Percentiles rank a stretch among this genome's conserved stretches.
phyloP scores from a whole-genome alignment of 129 eudicot species.

The Smallanthus sonchifolius region DNA sequence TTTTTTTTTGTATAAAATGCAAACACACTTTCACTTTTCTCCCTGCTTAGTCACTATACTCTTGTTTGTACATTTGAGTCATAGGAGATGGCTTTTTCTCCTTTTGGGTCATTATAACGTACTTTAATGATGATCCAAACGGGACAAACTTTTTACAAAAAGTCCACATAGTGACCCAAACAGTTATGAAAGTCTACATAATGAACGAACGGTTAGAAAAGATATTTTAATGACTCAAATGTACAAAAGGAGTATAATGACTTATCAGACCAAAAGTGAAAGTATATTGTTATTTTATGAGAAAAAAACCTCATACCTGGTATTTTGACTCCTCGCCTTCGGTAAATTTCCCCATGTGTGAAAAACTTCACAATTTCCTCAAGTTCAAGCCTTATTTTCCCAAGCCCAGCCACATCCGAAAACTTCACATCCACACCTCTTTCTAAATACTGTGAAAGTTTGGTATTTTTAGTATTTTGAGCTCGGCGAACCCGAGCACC shows the following conservation, averaged over 20 bases:
- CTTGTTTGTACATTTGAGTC: background rate
- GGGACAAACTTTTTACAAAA: background rate
- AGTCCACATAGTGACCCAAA: background rate
- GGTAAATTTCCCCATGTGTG: constrained; percentile 92
- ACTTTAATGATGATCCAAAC: background rate
- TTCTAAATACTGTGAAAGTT: constrained; percentile 70
- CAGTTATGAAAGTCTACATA: background rate
- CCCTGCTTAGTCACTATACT: background rate
- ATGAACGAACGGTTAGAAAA: background rate
- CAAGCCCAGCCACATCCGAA: constrained; percentile 96
- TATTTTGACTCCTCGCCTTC: constrained; percentile 93
- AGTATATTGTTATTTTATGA: background rate
- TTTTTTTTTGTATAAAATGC: background rate
- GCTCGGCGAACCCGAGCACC: constrained; percentile 94
- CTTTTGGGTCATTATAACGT: background rate
- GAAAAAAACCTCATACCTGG: constrained; percentile 50
- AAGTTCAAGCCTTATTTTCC: constrained; percentile 85
- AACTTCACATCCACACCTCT: constrained; percentile 88
- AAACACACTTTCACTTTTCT: background rate
- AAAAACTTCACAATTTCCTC: constrained; percentile 96
- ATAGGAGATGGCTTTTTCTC: background rate
- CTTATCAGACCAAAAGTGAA: background rate
- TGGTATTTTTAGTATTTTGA: constrained; percentile 25
- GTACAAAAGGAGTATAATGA: background rate
- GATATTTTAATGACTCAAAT: background rate